Evolutionary conservation across 2,329 filamentous ascomycete genomes (phyloP).

Genomic region (Triangularia setosa): DNA sequence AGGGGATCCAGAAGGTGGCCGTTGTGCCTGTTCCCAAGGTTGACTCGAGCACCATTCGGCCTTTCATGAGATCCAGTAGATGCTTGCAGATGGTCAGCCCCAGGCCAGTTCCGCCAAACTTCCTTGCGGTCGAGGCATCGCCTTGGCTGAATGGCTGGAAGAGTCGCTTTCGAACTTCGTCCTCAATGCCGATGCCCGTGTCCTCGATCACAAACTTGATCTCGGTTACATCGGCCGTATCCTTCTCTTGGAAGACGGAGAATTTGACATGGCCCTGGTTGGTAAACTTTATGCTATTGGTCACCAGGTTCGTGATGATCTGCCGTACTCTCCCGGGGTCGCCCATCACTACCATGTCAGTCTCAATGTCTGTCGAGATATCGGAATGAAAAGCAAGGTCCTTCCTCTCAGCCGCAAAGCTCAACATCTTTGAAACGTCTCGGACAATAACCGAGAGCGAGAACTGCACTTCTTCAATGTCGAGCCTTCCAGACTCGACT

Average conservation of each 20-base stretch:
- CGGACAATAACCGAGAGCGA: slow-evolving; percentile 68
- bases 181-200: slow-evolving; percentile 77
- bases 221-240: slow-evolving; percentile 61
- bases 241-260: slow-evolving; percentile 58
- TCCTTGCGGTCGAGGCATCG: slow-evolving; percentile 71
- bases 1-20: slow-evolving; percentile 73
- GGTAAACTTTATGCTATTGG: slow-evolving; percentile 74
- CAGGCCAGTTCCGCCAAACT: slow-evolving; percentile 75
- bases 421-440: slow-evolving; percentile 83
- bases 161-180: slow-evolving; percentile 66
- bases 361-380: slow-evolving; percentile 58
- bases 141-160: slow-evolving; percentile 82
- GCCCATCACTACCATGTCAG: slow-evolving; percentile 75
- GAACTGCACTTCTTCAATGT: slow-evolving; percentile 78
- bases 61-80: slow-evolving; percentile 73
- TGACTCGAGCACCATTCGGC: slow-evolving; percentile 67
- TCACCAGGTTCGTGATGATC: slow-evolving; percentile 75
- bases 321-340: slow-evolving; percentile 81
- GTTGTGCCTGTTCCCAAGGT: slow-evolving; percentile 64
- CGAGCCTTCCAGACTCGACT: slow-evolving; percentile 71
- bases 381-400: slow-evolving; percentile 68
- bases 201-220: slow-evolving; percentile 72
- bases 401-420: slow-evolving; percentile 77
- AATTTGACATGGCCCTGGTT: slow-evolving; percentile 65
- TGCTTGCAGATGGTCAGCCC: slow-evolving; percentile 81